Base-by-base conservation (phyloP, 352 stramenopile genomes). In the Pythium chondricola region DNA sequence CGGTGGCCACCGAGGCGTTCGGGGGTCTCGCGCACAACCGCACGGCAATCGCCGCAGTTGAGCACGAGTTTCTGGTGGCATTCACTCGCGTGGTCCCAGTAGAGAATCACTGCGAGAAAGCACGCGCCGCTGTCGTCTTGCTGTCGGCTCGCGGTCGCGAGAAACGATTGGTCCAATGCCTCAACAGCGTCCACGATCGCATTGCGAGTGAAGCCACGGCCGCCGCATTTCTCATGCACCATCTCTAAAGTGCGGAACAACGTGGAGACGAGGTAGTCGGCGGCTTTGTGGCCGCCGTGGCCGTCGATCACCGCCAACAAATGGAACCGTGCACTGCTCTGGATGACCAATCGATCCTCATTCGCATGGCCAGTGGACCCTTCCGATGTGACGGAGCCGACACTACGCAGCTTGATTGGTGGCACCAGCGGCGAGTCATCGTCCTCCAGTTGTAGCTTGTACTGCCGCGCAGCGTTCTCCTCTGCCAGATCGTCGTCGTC, bases 21-120 rank as follows among this genome's bases (percentile, higher is more conserved):
- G 40, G 61, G 51, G 1, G 46, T 52, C 39, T 84, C 74, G 10
- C 60, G 61, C n/a, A 75, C 44, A 31, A 88, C 71, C 2, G 72
- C 67, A 14, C 79, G 76, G 48, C 79, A 91, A 55, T 91, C 76
- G 33, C 79, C 79, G n/a, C 77, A 63, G 52, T 91, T 88, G 17
- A 91, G 49, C 43, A 83, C 74, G 43, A 88, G 61, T 36, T 69
- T 71, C 43, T 71, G 67, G 17, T 72, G 52, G 30, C 56, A 52
- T 0, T 72, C 52, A 4, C 48, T 66, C 17, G 29, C 53, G 6
- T 59, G 49, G 56, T 84, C 61, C 18, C 63, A 60, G 47, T 69
- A 78, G 14, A 88, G 33, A 18, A 91, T 38, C 9, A 87, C 58
- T 5, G 62, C 74, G 11, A 83, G 52, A 29, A 88, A 56, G 48